These are phyloP conservation scores for Detonula confervacea DNA, from an alignment of 352 stramenopile genomes.

Conservation along the genomic window DNA sequence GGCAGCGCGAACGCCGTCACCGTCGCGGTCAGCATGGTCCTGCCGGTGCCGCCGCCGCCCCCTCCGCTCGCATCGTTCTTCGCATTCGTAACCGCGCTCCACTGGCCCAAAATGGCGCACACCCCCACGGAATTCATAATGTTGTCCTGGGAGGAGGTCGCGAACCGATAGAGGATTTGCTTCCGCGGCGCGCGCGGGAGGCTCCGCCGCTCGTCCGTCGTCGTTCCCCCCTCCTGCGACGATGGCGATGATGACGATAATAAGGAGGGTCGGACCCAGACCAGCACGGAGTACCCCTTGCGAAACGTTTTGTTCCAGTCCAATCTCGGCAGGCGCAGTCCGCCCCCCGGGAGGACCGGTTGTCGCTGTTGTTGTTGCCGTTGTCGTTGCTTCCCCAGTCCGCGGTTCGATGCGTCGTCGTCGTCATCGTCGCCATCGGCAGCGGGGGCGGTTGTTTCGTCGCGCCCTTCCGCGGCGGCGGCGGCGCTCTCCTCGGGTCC, in stretches of 20 bases:
- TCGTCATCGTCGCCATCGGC: constrained; percentile 10
- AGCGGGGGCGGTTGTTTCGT: too few relatives aligned
- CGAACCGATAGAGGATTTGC: constrained; percentile 76
- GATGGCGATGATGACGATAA: constrained; percentile 1
- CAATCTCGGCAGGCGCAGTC: constrained; percentile 65
- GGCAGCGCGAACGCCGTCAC: constrained; percentile 62
- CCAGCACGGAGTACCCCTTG: constrained; percentile 80
- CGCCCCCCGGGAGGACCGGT: constrained; percentile 28
- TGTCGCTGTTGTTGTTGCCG: background rate
- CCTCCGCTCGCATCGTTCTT: too few relatives aligned
- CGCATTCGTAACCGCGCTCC: constrained; percentile 40
- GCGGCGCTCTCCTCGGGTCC: background rate
- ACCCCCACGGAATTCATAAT: constrained; percentile 41
- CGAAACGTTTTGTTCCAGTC: constrained; percentile 81
- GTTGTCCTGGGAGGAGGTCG: constrained; percentile 54
- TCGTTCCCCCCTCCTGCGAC: background rate
- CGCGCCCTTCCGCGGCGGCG: too few relatives aligned
- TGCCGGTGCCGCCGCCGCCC: too few relatives aligned
- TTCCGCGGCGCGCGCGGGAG: constrained; percentile 2
- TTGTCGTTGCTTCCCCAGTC: too few relatives aligned
- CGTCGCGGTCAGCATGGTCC: constrained; percentile 53
- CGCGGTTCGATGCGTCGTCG: too few relatives aligned
- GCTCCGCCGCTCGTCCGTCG: background rate
- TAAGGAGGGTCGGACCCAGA: constrained; percentile 79
- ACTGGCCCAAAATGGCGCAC: constrained; percentile 62